Base-by-base conservation (phyloP, 163 green algal genomes). In the Chlorella variabilis region DNA sequence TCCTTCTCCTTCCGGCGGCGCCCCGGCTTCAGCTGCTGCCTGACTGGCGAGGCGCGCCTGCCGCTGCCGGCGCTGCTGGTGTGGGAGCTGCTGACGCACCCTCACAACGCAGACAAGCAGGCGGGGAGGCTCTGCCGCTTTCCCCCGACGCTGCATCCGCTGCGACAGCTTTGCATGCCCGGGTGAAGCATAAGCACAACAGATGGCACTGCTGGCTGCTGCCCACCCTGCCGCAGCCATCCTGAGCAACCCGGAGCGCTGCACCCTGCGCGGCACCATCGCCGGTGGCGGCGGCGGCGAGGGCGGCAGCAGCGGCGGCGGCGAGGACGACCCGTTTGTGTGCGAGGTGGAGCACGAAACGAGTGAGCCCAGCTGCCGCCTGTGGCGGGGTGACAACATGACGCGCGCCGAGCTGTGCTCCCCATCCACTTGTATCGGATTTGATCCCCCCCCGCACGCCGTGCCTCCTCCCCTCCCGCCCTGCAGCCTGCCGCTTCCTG, bases 401-500 rank as follows among this genome's bases (percentile, higher is more conserved):
- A 54, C 11, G 15, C 11, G 45, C 45, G 45, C 45, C 11, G 45
- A 54, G 45, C 45, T 54, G 45, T 15, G 11, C 45, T 27, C 59
- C 8, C 13, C 7, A 51, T 38, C 71, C 6, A 7, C 71, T 38
- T 45, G 27, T 42, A 1, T 8, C 34, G 5, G 17, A 21, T 3
- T 41, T 31, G 25, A 27, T 17, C 68, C 36, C 21, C 66, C 39
- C 21, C 8, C 6, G 38, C 38, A 38, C 4, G 25, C 2, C 29
- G 8, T 33, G 21, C 45, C 29, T 34, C 42, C n/a, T 45, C 42
- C 8, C 31, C 48, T 1, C 2, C 45, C 18, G n/a, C 21, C 33
- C 56, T 71, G 75, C 75, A 81, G 58, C 59, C 59, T 18, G 48
- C n/a, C 49, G 51, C 21, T 63, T 71, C 59, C 58, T 81, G 45